Evolutionary conservation across 176 grass and related monocot species (phyloP).

Genomic region (Oryza nivara): DNA sequence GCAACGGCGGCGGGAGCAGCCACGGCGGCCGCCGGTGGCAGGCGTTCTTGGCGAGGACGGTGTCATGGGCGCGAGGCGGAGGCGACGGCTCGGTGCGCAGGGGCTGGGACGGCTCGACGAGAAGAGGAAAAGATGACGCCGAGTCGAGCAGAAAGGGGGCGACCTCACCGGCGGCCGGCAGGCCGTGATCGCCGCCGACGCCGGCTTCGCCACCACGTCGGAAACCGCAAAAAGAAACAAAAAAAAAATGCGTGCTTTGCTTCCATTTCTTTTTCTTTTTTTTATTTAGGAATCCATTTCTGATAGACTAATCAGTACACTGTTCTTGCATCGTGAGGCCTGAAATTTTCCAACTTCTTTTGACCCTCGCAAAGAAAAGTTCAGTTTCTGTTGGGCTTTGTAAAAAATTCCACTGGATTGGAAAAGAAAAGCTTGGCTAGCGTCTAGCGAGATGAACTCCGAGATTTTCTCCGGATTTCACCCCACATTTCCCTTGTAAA

Average conservation of each 20-base stretch:
- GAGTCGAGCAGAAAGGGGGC: constrained; percentile 51
- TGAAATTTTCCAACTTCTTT: background rate
- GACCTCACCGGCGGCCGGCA: background rate
- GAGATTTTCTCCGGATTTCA: background rate
- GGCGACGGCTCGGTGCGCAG: constrained; percentile 52
- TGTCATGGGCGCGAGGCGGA: constrained; percentile 54
- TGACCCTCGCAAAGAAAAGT: background rate
- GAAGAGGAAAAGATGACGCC: constrained; percentile 35
- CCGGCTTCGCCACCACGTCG: background rate
- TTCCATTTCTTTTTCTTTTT: background rate
- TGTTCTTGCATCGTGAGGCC: background rate
- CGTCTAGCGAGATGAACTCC: background rate
- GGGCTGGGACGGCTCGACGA: constrained; percentile 49
- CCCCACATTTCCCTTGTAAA: background rate
- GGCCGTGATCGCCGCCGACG: background rate
- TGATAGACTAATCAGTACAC: background rate
- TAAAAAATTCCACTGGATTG: background rate
- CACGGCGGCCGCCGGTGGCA: constrained; percentile 63
- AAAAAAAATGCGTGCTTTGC: background rate
- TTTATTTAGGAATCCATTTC: constrained; percentile 18
- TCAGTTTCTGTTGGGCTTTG: background rate
- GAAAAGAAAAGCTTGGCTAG: background rate
- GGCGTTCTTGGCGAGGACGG: constrained; percentile 50
- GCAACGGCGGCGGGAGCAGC: constrained; percentile 54
- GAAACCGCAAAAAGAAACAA: constrained; percentile 2